phyloP scores from a whole-genome alignment of 2,329 filamentous ascomycete species.

The Penicillium palitans region DNA sequence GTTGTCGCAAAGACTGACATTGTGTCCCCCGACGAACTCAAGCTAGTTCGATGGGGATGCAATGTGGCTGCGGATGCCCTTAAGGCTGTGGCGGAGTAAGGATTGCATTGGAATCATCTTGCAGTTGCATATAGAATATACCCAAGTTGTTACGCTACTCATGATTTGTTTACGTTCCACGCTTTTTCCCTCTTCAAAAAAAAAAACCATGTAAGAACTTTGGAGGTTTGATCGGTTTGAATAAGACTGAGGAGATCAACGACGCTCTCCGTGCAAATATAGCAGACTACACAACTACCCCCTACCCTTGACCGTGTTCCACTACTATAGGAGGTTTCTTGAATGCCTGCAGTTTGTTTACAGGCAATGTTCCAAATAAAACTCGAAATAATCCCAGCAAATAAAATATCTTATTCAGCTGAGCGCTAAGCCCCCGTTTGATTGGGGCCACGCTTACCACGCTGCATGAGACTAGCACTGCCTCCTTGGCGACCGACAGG shows the following conservation, averaged over 20 bases:
- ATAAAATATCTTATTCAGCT: not conserved
- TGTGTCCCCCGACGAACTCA: constrained; percentile 53
- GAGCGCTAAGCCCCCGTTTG: not conserved
- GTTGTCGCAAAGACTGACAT: constrained; percentile 67
- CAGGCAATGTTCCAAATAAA: not conserved
- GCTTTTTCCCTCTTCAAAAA: not conserved
- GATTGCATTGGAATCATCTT: not conserved
- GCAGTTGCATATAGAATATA: constrained; percentile 11
- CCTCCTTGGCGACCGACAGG: not conserved
- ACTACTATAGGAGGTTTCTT: not conserved
- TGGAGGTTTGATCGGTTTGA: no score
- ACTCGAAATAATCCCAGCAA: not conserved
- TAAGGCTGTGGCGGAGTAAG: constrained; percentile 35
- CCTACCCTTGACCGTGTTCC: not conserved
- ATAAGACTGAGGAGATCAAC: no score
- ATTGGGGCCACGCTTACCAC: not conserved
- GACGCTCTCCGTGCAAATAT: not conserved
- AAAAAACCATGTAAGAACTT: not conserved
- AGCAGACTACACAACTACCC: not conserved
- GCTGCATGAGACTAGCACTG: not conserved
- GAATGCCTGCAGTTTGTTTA: not conserved
- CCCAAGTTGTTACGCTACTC: constrained; percentile 5
- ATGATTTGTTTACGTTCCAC: not conserved
- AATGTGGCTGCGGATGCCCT: constrained; percentile 44
- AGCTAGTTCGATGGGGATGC: constrained; percentile 51